A percentile compares a stretch with the other conserved stretches of the same genome.
Conservation (phyloP, 176 grass and related monocot species). For the Musa schizocarpa region DNA sequence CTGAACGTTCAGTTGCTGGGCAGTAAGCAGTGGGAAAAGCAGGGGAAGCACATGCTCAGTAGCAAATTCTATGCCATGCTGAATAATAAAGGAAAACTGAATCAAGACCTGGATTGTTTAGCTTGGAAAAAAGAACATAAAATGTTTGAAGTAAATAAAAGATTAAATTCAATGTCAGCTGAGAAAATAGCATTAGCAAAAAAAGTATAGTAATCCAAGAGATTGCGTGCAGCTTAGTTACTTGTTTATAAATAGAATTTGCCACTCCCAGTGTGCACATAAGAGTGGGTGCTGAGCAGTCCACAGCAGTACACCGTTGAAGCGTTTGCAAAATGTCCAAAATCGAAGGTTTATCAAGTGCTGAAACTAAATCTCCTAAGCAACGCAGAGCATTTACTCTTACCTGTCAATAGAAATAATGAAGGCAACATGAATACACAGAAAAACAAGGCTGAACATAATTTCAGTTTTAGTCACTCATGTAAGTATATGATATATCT, state of each 20-base stretch:
- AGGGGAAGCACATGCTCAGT: conserved; percentile 76
- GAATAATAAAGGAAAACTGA: conserved; percentile 23
- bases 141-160: neutral
- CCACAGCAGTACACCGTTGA: conserved; percentile 80
- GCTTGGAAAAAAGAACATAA: neutral
- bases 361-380: conserved; percentile 88
- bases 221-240: conserved; percentile 24
- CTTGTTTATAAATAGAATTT: conserved; percentile 89
- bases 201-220: neutral
- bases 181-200: too few species aligned
- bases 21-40: conserved; percentile 77
- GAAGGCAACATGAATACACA: conserved; percentile 15
- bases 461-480: conserved; percentile 1
- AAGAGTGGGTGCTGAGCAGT: conserved; percentile 86
- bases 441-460: conserved; percentile 12
- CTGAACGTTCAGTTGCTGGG: conserved; percentile 83
- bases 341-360: conserved; percentile 76
- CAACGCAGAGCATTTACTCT: conserved; percentile 90
- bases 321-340: conserved; percentile 75
- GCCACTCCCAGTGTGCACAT: conserved; percentile 96
- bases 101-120: conserved; percentile 2
- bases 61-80: conserved; percentile 87
- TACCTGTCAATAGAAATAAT: conserved; percentile 46
- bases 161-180: neutral
- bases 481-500: neutral